Conservation (phyloP, 2,329 filamentous ascomycete genomes). For the Ascochyta pisi region DNA sequence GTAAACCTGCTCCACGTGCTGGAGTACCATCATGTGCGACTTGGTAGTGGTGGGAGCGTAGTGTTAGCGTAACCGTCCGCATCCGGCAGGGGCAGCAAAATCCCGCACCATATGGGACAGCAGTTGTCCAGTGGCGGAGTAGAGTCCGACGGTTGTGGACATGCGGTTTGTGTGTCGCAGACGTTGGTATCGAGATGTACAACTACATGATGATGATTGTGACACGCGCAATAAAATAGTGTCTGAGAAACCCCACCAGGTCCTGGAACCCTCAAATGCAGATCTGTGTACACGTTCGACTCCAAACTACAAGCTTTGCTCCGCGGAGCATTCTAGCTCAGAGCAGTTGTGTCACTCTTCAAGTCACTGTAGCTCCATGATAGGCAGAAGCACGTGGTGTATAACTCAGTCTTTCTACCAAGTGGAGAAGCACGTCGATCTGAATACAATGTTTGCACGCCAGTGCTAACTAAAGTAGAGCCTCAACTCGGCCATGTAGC, state of each 20-base stretch:
- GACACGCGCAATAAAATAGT: too few relatives aligned
- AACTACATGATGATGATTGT: too few relatives aligned
- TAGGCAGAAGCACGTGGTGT: constrained; percentile 7
- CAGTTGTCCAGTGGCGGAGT: neutral
- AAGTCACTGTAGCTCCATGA: constrained; percentile 4
- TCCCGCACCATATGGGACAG: neutral
- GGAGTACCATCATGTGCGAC: constrained; percentile 7
- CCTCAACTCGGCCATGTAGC: constrained; percentile 10
- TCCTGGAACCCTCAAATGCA: neutral
- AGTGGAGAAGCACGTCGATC: constrained; percentile 2
- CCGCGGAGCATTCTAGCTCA: neutral
- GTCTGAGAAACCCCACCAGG: too few relatives aligned
- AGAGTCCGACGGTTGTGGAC: neutral
- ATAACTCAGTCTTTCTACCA: neutral
- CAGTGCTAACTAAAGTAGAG: constrained; percentile 5
- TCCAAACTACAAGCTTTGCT: neutral
- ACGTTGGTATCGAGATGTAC: too few relatives aligned
- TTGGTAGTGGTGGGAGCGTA: neutral
- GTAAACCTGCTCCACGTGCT: constrained; percentile 9
- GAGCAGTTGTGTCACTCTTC: neutral
- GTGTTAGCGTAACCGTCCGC: constrained; percentile 8
- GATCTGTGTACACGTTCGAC: neutral
- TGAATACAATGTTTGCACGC: neutral
- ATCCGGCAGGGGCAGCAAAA: constrained; percentile 9
- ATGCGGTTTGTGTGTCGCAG: too few relatives aligned